Evolutionary conservation across 2,329 filamentous ascomycete species (phyloP), one percentile per base, ranked within the genome.

Genomic region (Cryphonectria naterciae): DNA sequence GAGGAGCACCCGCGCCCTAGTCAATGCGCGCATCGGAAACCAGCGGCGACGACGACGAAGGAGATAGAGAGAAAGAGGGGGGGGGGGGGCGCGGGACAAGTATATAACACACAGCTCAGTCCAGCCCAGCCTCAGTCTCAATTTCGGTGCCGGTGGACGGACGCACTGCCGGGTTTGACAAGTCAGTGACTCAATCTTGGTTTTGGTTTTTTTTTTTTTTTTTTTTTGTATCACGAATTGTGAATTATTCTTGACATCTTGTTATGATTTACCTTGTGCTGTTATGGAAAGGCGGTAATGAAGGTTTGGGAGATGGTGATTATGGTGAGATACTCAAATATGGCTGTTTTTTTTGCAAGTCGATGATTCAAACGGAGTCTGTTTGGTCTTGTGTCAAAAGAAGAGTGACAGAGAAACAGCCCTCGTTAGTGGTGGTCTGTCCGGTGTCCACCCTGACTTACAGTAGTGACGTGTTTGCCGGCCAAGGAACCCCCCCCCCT

Each of bases 1-100:
- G 39, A 49, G 62, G 13, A 71, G 67, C 46, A 65, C 67, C 62
- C 13, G 65, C n/a, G 49, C 68, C 58, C 56, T 67, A n/a, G 46
- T 41, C 35, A 58, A 54, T 39, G 25, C 63, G 43, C 63, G 69
- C 70, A 71, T 71, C 22, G 63, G 41, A n/a, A 39, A n/a, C 46
- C 17, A 6, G 10, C 15, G 41, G n/a, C 19, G 43, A 49, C 17
- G 62, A 35, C n/a, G 41, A 46, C 5, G 4, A 19, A 25, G 13
- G n/a, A 25, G 7, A 11, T 5, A 49, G 22, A 1, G 19, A 10
- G 46, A 49, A 22, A 19, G 15, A 19, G 22, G 7, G 43, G 4
- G n/a, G n/a, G n/a, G n/a, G n/a, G n/a, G n/a, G n/a, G n/a, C n/a
- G n/a, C 7, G 6, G 7, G 22, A 49, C 19, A 7, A 10, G 7